These are phyloP conservation scores for Cercospora beticola DNA, from an alignment of 2,329 filamentous ascomycete species.

Conservation along the genomic window DNA sequence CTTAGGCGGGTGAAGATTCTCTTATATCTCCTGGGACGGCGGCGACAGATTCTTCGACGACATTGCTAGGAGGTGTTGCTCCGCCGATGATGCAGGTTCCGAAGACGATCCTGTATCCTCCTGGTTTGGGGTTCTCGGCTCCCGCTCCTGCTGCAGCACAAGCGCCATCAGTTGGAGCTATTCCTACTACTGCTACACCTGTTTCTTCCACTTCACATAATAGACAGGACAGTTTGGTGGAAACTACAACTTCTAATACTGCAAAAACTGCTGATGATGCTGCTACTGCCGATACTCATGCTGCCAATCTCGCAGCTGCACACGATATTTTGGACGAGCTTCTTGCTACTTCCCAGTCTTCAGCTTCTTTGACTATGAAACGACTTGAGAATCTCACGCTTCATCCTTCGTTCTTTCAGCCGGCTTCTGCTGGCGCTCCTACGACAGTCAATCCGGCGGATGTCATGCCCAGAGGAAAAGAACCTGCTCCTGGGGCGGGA, in stretches of 20 bases:
- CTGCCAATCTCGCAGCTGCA: background rate
- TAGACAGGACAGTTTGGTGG: constrained; percentile 10
- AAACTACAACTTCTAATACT: background rate
- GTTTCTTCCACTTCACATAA: background rate
- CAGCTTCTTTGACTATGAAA: background rate
- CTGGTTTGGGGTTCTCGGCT: background rate
- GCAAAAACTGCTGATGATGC: background rate
- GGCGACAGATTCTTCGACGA: background rate
- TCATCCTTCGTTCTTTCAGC: background rate
- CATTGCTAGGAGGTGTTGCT: background rate
- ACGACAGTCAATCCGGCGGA: background rate
- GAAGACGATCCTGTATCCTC: background rate
- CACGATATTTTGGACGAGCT: background rate
- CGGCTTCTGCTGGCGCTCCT: background rate
- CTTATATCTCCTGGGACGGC: background rate
- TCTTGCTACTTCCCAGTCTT: background rate
- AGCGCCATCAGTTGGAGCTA: background rate
- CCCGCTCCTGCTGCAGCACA: background rate
- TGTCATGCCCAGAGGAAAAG: constrained; percentile 2
- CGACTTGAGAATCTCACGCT: background rate
- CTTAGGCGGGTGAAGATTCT: constrained; percentile 4
- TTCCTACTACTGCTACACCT: background rate
- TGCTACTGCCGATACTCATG: background rate
- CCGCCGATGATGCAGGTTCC: background rate
- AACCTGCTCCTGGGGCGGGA: background rate